Percentiles rank a stretch among this genome's conserved stretches.
phyloP scores from a whole-genome alignment of 2,329 filamentous ascomycete species.

The Aspergillus quadrilineatus region DNA sequence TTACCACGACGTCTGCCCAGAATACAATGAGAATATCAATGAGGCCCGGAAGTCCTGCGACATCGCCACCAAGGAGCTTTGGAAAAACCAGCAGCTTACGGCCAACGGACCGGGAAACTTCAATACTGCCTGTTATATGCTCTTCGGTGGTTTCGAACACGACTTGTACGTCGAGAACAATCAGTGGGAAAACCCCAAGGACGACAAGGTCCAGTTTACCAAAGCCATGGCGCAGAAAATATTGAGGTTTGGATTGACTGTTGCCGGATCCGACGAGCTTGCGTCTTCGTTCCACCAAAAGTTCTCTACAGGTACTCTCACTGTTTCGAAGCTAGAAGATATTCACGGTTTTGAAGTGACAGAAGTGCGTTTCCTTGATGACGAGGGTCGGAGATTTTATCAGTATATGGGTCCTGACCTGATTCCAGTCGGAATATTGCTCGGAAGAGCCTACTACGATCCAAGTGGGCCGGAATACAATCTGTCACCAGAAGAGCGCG shows the following conservation, averaged over 20 bases:
- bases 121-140: conserved; percentile 69
- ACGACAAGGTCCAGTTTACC: conserved; percentile 41
- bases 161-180: conserved; percentile 42
- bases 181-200: conserved; percentile 40
- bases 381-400: conserved; percentile 52
- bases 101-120: conserved; percentile 70
- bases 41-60: conserved; percentile 67
- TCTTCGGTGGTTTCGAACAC: conserved; percentile 61
- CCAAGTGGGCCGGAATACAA: conserved; percentile 42
- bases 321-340: conserved; percentile 47
- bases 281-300: conserved; percentile 40
- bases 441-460: conserved; percentile 52
- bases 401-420: conserved; percentile 43
- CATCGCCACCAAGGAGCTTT: conserved; percentile 65
- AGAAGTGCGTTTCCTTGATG: conserved; percentile 48
- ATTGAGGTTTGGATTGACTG: conserved; percentile 52
- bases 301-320: conserved; percentile 35
- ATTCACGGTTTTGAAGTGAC: conserved; percentile 63
- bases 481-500: conserved; percentile 36
- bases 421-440: conserved; percentile 53
- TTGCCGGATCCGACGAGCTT: conserved; percentile 44
- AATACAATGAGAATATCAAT: conserved; percentile 68
- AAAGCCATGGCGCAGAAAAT: conserved; percentile 50
- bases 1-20: conserved; percentile 80
- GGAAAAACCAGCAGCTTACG: conserved; percentile 55